phyloP scores from a whole-genome alignment of 768 basidiomycete species.

The Daedaleopsis nitida region DNA sequence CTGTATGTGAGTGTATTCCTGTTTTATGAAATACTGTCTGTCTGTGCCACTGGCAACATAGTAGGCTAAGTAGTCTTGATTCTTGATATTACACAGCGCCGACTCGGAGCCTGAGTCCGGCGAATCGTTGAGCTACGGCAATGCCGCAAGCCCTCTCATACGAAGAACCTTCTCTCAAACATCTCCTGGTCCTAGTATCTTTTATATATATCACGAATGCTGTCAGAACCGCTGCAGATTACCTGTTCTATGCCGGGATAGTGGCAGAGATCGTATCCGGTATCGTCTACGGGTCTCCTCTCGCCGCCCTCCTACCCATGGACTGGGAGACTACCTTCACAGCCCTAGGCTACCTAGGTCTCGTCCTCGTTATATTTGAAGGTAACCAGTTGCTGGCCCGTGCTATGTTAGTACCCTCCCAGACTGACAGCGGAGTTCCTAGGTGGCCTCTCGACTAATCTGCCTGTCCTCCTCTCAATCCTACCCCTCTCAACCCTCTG shows the following conservation, averaged over 20 bases:
- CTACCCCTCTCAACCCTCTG: conserved; percentile 49
- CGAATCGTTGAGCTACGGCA: not conserved
- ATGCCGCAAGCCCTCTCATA: conserved; percentile 4
- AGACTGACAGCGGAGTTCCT: conserved; percentile 35
- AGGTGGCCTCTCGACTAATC: conserved; percentile 59
- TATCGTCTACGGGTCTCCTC: conserved; percentile 55
- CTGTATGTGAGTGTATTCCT: too few species aligned
- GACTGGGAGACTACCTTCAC: conserved; percentile 48
- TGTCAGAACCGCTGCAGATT: conserved; percentile 43
- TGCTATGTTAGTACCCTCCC: conserved; percentile 41
- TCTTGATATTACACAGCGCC: too few species aligned
- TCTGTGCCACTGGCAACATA: too few species aligned
- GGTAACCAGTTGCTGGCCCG: conserved; percentile 7
- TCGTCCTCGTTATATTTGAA: conserved; percentile 31
- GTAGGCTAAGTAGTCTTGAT: too few species aligned
- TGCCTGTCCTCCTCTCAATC: conserved; percentile 46
- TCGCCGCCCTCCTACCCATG: conserved; percentile 44
- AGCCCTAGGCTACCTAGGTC: conserved; percentile 45
- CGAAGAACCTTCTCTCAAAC: conserved; percentile 19
- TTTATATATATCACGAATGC: conserved; percentile 58
- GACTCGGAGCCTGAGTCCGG: too few species aligned
- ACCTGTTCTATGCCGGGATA: conserved; percentile 44
- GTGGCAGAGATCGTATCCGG: conserved; percentile 59
- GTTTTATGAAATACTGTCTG: too few species aligned
- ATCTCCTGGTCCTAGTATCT: conserved; percentile 50